A percentile compares a stretch with the other conserved stretches of the same genome.
Evolutionary conservation across 371 early-diverging fungal species (phyloP).

Genomic region (Saksenaea vasiformis): DNA sequence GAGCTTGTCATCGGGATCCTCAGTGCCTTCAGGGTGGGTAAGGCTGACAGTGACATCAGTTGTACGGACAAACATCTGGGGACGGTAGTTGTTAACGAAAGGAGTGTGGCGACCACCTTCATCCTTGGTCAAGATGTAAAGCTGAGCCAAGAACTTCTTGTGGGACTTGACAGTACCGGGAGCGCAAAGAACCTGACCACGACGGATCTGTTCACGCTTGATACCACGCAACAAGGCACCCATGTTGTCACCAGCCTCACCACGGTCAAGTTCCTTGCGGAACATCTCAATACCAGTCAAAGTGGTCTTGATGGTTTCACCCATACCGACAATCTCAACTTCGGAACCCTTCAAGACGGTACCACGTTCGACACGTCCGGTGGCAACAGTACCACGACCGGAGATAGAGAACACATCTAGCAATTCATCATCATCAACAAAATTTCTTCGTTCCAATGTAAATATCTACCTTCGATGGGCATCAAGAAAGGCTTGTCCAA

Average conservation of each 20-base stretch:
- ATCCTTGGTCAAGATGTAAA: conserved; percentile 96
- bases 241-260: conserved; percentile 98
- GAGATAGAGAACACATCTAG: conserved; percentile 96
- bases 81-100: conserved; percentile 95
- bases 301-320: conserved; percentile 84
- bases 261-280: conserved; percentile 97
- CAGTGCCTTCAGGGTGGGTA: conserved; percentile 80
- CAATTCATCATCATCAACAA: conserved; percentile 1
- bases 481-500: conserved; percentile 99
- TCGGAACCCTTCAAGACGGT: conserved; percentile 90
- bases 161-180: conserved; percentile 93
- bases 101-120: conserved; percentile 99
- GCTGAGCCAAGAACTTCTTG: conserved; percentile 89
- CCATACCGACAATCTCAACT: conserved; percentile 96
- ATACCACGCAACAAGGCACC: conserved; percentile 96
- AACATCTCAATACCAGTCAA: conserved; percentile 98
- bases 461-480: conserved; percentile 82
- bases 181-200: conserved; percentile 92
- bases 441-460: neutral
- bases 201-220: conserved; percentile 95
- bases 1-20: conserved; percentile 89
- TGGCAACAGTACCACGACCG: conserved; percentile 98
- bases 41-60: conserved; percentile 92
- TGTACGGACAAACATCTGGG: conserved; percentile 94
- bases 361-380: conserved; percentile 98